Conservation (phyloP, 1,139 yeast species). For the Pneumocystis canis region DNA sequence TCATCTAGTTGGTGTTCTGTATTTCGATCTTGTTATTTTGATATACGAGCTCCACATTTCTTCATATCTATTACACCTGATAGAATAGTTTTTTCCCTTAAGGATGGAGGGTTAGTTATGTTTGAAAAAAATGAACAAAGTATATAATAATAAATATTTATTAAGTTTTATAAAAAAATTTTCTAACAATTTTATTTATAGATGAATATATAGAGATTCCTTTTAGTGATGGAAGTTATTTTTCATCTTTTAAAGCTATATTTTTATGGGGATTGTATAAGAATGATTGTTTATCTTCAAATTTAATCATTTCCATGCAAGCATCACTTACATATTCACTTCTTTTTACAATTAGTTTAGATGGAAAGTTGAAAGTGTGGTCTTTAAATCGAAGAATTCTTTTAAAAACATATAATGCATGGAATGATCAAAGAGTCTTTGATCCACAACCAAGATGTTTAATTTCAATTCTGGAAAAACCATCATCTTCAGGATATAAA, state of each 20-base stretch:
- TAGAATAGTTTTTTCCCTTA: slow-evolving; percentile 7
- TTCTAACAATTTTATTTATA: neutral
- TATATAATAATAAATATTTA: neutral
- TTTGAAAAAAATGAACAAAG: slow-evolving; percentile 5
- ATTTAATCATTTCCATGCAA: slow-evolving; percentile 9
- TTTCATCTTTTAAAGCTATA: slow-evolving; percentile 9
- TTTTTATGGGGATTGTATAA: slow-evolving; percentile 9
- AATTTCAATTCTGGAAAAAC: neutral
- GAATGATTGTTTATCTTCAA: slow-evolving; percentile 3
- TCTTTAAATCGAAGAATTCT: slow-evolving; percentile 4
- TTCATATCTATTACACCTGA: slow-evolving; percentile 8
- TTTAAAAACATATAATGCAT: slow-evolving; percentile 6
- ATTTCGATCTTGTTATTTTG: slow-evolving; percentile 7
- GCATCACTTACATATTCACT: slow-evolving; percentile 2
- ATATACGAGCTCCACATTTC: slow-evolving; percentile 8
- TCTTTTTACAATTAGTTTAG: slow-evolving; percentile 9
- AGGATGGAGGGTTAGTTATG: slow-evolving; percentile 11
- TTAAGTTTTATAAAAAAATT: neutral
- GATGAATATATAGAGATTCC: slow-evolving; percentile 9
- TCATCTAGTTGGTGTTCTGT: slow-evolving; percentile 7
- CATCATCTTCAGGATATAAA: neutral
- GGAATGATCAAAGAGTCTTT: neutral
- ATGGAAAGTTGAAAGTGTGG: slow-evolving; percentile 10
- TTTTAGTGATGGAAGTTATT: slow-evolving; percentile 9
- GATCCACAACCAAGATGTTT: slow-evolving; percentile 1